These are phyloP conservation scores for Phaffia australis DNA, from an alignment of 768 basidiomycete species.

Conservation along the genomic window DNA sequence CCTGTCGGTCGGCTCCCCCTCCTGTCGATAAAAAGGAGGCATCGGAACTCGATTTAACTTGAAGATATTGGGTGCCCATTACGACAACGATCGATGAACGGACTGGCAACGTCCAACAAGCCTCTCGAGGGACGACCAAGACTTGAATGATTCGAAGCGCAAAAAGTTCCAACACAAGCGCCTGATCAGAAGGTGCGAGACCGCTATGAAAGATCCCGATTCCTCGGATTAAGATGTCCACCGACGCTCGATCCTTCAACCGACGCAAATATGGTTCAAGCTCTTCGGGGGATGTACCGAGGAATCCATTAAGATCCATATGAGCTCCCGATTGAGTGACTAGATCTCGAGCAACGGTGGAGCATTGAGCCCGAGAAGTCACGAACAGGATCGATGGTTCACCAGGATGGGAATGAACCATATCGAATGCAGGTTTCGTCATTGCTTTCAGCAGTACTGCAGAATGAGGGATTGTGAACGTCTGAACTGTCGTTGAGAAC, in stretches of 20 bases:
- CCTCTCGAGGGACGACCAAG: constrained; percentile 67
- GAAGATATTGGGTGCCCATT: constrained; percentile 80
- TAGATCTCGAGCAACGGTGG: constrained; percentile 62
- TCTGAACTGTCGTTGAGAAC: constrained; percentile 54
- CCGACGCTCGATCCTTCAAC: constrained; percentile 53
- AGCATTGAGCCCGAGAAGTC: constrained; percentile 69
- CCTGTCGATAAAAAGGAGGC: background rate
- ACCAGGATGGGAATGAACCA: constrained; percentile 46
- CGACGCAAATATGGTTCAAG: constrained; percentile 51
- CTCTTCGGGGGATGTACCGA: constrained; percentile 46
- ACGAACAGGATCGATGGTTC: constrained; percentile 71
- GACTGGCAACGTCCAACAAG: constrained; percentile 82
- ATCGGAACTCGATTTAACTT: constrained; percentile 13
- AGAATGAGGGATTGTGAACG: constrained; percentile 79
- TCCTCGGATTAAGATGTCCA: constrained; percentile 69
- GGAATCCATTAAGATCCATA: constrained; percentile 54
- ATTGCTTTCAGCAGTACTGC: constrained; percentile 79
- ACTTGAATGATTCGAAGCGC: constrained; percentile 67
- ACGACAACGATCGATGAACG: constrained; percentile 70
- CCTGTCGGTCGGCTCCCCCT: constrained; percentile 48
- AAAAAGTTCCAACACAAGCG: constrained; percentile 67
- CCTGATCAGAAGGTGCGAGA: constrained; percentile 55
- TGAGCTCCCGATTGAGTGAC: constrained; percentile 77
- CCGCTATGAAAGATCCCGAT: constrained; percentile 79
- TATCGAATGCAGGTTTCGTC: constrained; percentile 75